Evolutionary conservation across 1,139 yeast species (phyloP), one percentile per base, ranked within the genome.

Genomic region (Geotrichum carabidarum): DNA sequence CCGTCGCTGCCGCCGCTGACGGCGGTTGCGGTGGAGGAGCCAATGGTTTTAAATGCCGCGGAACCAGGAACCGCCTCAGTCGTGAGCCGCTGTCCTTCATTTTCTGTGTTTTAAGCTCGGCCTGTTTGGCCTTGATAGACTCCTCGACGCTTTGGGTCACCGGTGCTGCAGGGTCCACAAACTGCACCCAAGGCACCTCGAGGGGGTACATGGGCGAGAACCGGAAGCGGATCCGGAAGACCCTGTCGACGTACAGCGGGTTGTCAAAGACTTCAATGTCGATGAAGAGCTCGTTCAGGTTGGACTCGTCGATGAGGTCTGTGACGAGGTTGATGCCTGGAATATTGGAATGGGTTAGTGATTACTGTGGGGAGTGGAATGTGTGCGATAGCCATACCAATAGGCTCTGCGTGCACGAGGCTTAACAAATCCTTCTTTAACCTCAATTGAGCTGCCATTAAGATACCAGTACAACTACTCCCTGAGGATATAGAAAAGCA

Each of bases 131-230:
- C 17, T 36, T 45, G 31, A 36, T 45, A 15, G 32, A 4, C 18
- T 12, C 17, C 12, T 15, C 5, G 7, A 36, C 22, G 14, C 14
- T 30, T 43, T 43, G 27, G 27, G 27, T 22, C 27, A 22, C 27
- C 27, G 27, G 27, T 5, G 37, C 31, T 15, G 15, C 38, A 6
- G 51, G 55, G 40, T 54, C 61, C 53, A 69, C 60, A 63, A 85
- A 85, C 56, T 77, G 74, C 1, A 82, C 86, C 58, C 77, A 77
- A 0, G 91, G 93, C 1, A 84, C 77, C 30, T 74, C 78, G 38
- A 83, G 82, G 0, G 93, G 93, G 60, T 85, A 85, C 0, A 74
- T 75, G 0, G 69, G 63, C 1, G 78, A 71, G 22, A 82, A 72
- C 46, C 68, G 67, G 27, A 83, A 70, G 52, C 72, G 69, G 31